Evolutionary conservation across 345 rosid species (phyloP), one percentile per base, ranked within the genome.

Genomic region (Aurinia saxatilis): DNA sequence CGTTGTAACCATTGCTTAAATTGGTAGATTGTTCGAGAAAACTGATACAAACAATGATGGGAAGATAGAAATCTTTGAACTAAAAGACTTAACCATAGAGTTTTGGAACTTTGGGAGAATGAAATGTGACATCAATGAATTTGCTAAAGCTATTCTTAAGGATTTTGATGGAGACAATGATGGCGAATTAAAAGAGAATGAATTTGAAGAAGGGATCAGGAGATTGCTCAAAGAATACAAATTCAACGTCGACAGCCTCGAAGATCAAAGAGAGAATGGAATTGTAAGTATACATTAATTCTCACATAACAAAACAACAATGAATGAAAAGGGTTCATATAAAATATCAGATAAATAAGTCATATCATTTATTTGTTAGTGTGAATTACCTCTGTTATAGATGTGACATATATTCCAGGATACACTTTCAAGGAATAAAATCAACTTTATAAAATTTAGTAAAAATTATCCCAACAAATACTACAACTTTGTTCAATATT

Each of bases 41-140:
- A 27, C 25, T 30, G 59, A 63, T 63, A 30, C 18, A 3, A 63
- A 29, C 50, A 50, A 50, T 0, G 68, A 63, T 18, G 58, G 58
- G 7, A 63, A 50, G 40, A 63, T 63, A 27, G 50, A 63, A 27
- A 39, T 50, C 8, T 50, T 31, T 27, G 67, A 63, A 30, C 16
- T 68, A 5, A 59, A 11, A 15, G 55, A 65, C 29, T 11, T 54
- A 8, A 53, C 70, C 5, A 7, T 65, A 6, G 37, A 65, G 62
- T 54, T 65, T 23, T 23, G 47, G 23, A 23, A 41, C 36, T 34
- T 65, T 21, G 70, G 55, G 46, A 65, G 62, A 35, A 11, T 65
- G 29, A 65, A 54, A 23, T 65, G 29, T 53, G 62, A 44, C 27
- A 54, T 44, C 12, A 7, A 54, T 35, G 45, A 52, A 35, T 27